These are phyloP conservation scores for Plectranthus barbatus DNA, from an alignment of 257 asterid genomes.

Conservation along the genomic window DNA sequence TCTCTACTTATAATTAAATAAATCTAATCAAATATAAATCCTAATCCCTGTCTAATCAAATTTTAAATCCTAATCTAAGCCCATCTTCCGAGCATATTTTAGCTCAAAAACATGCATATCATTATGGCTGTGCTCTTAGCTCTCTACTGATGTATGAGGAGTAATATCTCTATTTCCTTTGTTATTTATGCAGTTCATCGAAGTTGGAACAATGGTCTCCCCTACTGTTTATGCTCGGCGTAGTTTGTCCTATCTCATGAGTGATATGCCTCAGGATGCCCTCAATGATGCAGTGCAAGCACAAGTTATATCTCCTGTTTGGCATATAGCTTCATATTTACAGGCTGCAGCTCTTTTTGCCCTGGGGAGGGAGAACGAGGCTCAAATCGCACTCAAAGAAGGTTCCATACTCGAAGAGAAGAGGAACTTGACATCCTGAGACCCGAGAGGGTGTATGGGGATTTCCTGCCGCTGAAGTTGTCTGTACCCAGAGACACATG, in stretches of 20 bases:
- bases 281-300: constrained; percentile 68
- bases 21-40: too few species aligned
- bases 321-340: constrained; percentile 66
- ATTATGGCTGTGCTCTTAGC: too few species aligned
- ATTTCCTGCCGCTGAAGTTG: constrained; percentile 9
- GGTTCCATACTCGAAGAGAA: constrained; percentile 61
- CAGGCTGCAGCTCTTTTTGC: constrained; percentile 64
- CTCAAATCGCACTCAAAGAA: constrained; percentile 66
- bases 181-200: constrained; percentile 47
- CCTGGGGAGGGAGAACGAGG: constrained; percentile 61
- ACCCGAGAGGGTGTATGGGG: too few species aligned
- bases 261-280: constrained; percentile 55
- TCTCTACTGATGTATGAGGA: background rate
- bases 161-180: background rate
- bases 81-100: too few species aligned
- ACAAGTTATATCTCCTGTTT: constrained; percentile 59
- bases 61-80: too few species aligned
- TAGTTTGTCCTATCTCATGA: constrained; percentile 52
- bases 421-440: constrained; percentile 31
- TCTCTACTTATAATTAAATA: too few species aligned
- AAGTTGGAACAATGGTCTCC: constrained; percentile 69
- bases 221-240: constrained; percentile 66
- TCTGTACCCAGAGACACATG: constrained; percentile 2
- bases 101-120: too few species aligned
- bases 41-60: too few species aligned